Conservation (phyloP, 371 early-diverging fungal genomes). For the Zychaea mexicana region DNA sequence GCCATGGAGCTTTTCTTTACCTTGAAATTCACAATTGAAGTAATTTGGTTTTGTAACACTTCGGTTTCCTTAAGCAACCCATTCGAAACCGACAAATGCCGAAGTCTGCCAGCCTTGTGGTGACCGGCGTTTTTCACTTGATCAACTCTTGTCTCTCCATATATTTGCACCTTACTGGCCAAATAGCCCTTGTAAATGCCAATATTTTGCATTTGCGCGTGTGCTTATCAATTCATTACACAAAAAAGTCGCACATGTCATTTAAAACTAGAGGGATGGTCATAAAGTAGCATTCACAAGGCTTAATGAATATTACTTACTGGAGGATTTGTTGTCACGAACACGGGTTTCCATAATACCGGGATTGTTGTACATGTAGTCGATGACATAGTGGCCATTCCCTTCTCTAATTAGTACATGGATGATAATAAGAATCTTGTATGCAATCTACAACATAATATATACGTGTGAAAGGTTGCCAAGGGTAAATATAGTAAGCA, state of each 20-base stretch:
- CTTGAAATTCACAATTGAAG: slow-evolving; percentile 75
- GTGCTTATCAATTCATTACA: no score
- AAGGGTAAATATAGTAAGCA: neutral
- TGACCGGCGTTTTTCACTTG: slow-evolving; percentile 53
- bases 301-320: slow-evolving; percentile 33
- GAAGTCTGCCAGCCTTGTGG: slow-evolving; percentile 51
- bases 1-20: no score
- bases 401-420: slow-evolving; percentile 88
- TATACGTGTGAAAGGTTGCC: neutral
- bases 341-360: slow-evolving; percentile 59
- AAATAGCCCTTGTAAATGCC: slow-evolving; percentile 83
- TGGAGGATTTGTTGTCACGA: slow-evolving; percentile 65
- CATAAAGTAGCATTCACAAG: no score
- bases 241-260: neutral
- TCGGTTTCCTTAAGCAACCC: slow-evolving; percentile 78
- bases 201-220: slow-evolving; percentile 76
- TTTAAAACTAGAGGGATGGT: no score
- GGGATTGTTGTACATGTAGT: slow-evolving; percentile 58
- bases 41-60: slow-evolving; percentile 81
- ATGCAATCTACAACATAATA: slow-evolving; percentile 66
- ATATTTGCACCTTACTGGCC: slow-evolving; percentile 77
- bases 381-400: slow-evolving; percentile 69
- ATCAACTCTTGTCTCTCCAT: slow-evolving; percentile 75
- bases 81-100: slow-evolving; percentile 62
- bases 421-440: slow-evolving; percentile 85